Evolutionary conservation across 2,329 filamentous ascomycete species (phyloP).

Genomic region (Chaetomium strumarium): DNA sequence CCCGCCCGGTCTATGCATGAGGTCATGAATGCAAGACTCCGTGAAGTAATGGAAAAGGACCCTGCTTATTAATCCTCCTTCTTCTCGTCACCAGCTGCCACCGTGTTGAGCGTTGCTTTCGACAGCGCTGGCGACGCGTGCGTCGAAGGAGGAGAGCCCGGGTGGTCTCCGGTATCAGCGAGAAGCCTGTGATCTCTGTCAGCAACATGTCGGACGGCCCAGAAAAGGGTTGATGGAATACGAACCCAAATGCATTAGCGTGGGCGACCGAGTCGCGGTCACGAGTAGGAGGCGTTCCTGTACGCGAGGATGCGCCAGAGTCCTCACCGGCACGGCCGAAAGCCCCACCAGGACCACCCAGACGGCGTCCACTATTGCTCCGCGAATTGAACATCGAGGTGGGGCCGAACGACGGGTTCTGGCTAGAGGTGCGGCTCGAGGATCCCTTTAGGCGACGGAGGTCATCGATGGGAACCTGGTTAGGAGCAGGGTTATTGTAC

Average conservation of each 20-base stretch:
- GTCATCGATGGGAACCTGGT: slow-evolving; percentile 87
- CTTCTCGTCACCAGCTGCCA: slow-evolving; percentile 38
- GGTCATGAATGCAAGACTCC: slow-evolving; percentile 39
- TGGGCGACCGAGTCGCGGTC: slow-evolving; percentile 50
- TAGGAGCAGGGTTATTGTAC: slow-evolving; percentile 68
- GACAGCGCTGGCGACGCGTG: slow-evolving; percentile 60
- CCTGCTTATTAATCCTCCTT: slow-evolving; percentile 41
- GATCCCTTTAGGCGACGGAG: slow-evolving; percentile 72
- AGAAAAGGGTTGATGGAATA: neutral
- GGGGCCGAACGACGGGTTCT: slow-evolving; percentile 67
- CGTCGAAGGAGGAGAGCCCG: slow-evolving; percentile 63
- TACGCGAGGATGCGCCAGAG: slow-evolving; percentile 81
- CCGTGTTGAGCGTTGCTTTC: slow-evolving; percentile 53
- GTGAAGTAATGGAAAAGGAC: slow-evolving; percentile 30
- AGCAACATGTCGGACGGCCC: slow-evolving; percentile 20
- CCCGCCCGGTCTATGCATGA: slow-evolving; percentile 46
- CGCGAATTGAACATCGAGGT: slow-evolving; percentile 83
- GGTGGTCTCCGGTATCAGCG: slow-evolving; percentile 56
- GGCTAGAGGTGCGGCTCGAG: slow-evolving; percentile 53
- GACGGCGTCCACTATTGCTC: slow-evolving; percentile 80
- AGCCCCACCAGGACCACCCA: slow-evolving; percentile 64
- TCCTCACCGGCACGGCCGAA: slow-evolving; percentile 73
- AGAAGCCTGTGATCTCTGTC: slow-evolving; percentile 42
- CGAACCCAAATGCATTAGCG: slow-evolving; percentile 92
- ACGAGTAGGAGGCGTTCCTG: slow-evolving; percentile 72